Evolutionary conservation across 1,139 yeast species (phyloP), one percentile per base, ranked within the genome.

Genomic region (Protomyces gravidus): DNA sequence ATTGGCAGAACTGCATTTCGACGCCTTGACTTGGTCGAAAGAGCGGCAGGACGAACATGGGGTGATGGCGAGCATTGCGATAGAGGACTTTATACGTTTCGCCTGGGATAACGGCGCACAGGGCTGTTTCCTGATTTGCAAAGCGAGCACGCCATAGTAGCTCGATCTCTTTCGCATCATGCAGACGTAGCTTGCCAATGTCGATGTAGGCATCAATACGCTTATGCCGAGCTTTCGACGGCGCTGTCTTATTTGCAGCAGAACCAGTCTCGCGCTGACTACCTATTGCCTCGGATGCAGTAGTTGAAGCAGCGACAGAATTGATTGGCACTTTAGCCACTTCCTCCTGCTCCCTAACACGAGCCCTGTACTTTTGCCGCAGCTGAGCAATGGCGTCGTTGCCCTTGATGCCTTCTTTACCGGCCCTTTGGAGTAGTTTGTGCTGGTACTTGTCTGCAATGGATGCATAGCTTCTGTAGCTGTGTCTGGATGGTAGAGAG

Each of bases 1-100:
- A 94, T 73, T 94, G 98, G 19, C 89, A 82, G 70, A 86, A 89
- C 70, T 92, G 97, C 76, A 92, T 79, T 71, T 92, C 98, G 67
- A 85, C 64, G 72, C 89, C 76, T 46, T 77, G 79, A 48, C 76
- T 68, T 56, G 70, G 70, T 42, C 72, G 77, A 2, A 83, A 77
- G 46, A 76, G 67, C 2, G 79, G 79, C 47, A 76, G 68, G 51
- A 76, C 72, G 64, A 76, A 76, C 51, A 82, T 79, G 15, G 96
- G 96, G 70, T 85, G 82, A 65, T 78, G 78, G 67, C 84, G 82
- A 0, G 96, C 96, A 63, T 80, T 80, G 76, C 67, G 80, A 79
- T 71, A 92, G 78, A 52, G 76, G 77, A 23, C 84, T 76, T 69
- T 81, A 90, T 26, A 83, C 81, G 6, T 75, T 73, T 5, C 74